Conservation (phyloP, 306 rosid species). For the Purshia tridentata region DNA sequence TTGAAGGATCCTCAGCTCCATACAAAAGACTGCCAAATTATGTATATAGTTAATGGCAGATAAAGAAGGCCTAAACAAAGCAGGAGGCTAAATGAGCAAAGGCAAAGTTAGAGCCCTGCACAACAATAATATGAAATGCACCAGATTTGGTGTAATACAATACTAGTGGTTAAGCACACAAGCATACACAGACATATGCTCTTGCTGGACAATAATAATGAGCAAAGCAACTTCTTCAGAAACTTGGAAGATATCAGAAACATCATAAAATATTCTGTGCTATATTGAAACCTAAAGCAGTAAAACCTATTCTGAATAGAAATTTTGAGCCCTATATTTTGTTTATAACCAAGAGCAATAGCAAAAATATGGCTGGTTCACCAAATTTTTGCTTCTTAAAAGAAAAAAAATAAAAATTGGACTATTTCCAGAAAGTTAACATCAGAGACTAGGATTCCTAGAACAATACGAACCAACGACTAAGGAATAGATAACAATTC, state of each 20-base stretch:
- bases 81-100: neutral
- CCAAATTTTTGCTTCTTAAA: neutral
- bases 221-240: no score
- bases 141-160: no score
- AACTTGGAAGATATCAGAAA: no score
- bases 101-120: neutral
- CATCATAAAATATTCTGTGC: no score
- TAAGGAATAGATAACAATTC: neutral
- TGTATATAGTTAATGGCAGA: constrained; percentile 33
- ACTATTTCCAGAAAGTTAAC: neutral
- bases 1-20: constrained; percentile 98
- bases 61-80: constrained; percentile 14
- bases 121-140: neutral
- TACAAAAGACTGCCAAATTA: constrained; percentile 72
- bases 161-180: neutral
- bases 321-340: neutral
- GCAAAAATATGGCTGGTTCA: neutral
- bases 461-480: neutral
- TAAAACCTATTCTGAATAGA: no score
- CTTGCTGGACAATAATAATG: neutral
- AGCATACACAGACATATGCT: neutral
- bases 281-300: no score
- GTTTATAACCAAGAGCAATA: neutral
- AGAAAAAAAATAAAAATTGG: neutral
- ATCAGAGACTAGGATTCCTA: neutral